Evolutionary conservation across 2,329 filamentous ascomycete genomes (phyloP), one percentile per base, ranked within the genome.

Genomic region (Beauveria asiatica): DNA sequence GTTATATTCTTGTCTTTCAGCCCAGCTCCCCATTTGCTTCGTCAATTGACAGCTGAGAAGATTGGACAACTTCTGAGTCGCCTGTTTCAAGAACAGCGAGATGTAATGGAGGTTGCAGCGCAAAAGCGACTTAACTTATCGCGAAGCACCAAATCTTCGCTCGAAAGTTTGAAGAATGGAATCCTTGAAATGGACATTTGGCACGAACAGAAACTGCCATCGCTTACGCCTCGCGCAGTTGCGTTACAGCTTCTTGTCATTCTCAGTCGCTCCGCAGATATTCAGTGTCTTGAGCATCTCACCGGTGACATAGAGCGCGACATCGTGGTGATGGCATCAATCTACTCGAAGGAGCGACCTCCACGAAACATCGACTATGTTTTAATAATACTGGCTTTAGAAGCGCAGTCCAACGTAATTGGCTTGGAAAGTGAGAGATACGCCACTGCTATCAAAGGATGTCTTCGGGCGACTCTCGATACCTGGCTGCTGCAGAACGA

Each of bases 51-150:
- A 39, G 73, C 76, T 13, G 80, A 84, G 19, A 79, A 80, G 9
- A 74, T 85, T 23, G 76, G 82, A 4, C 68, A 71, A n/a, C 74
- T 87, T 45, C 72, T 92, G 11, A 73, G 75, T 44, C 75, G 73
- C 3, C 76, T 90, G 42, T 73, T 92, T 10, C 72, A 74, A 2
- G 69, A 74, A 17, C 68, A 79, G 11, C 74, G 78, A 16, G 84
- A 87, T 57, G 82, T 92, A 27, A 72, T 73, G n/a, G 73, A 74
- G 19, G 71, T 90, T n/a, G 80, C 82, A 0, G 83, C 80, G 62
- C 85, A 89, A 42, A 82, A 85, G 37, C 82, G 83, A 64, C 83
- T 75, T 61, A 92, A 91, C 64, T 78, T 92, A 68, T 87, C 90
- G 0, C 87, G 81, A 67, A 78, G 83, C 33, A 83, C 81, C 11